These are phyloP conservation scores for Trichoderma citrinoviride DNA, from an alignment of 2,329 filamentous ascomycete species.

Conservation along the genomic window DNA sequence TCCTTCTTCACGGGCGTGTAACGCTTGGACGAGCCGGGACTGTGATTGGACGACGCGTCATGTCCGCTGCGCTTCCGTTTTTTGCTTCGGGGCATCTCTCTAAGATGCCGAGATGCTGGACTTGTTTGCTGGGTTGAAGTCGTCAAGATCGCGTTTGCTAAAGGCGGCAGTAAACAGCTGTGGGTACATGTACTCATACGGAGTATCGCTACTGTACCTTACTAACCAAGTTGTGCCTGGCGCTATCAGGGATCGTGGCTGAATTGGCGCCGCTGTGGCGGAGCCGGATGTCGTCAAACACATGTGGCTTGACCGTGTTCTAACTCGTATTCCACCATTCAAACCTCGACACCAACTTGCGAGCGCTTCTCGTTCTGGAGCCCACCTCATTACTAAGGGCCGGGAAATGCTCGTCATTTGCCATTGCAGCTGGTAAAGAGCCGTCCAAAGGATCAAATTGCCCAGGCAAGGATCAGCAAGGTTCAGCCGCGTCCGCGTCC, in stretches of 20 bases:
- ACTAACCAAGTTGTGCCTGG: too few relatives aligned
- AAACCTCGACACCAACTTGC: too few relatives aligned
- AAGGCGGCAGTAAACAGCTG: too few relatives aligned
- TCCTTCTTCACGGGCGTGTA: slow-evolving; percentile 48
- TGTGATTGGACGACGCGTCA: slow-evolving; percentile 28
- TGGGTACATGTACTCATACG: too few relatives aligned
- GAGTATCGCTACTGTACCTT: too few relatives aligned
- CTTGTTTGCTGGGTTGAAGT: neutral
- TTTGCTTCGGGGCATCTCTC: slow-evolving; percentile 28
- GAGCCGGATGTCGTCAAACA: too few relatives aligned
- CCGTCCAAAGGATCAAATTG: neutral
- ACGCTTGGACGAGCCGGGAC: neutral
- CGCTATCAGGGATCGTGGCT: too few relatives aligned
- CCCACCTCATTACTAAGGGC: neutral
- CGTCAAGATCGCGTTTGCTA: too few relatives aligned
- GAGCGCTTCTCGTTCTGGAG: neutral
- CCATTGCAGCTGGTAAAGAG: neutral
- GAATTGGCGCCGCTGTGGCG: too few relatives aligned
- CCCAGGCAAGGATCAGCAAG: slow-evolving; percentile 9
- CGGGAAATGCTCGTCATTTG: too few relatives aligned
- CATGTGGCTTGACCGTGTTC: too few relatives aligned
- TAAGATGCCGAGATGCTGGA: neutral
- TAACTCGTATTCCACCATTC: too few relatives aligned
- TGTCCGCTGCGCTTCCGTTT: slow-evolving; percentile 31
- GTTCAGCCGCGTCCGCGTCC: slow-evolving; percentile 16